Evolutionary conservation across 257 asterid genomes (phyloP).

Genomic region (Fraxinus quadrangulata): DNA sequence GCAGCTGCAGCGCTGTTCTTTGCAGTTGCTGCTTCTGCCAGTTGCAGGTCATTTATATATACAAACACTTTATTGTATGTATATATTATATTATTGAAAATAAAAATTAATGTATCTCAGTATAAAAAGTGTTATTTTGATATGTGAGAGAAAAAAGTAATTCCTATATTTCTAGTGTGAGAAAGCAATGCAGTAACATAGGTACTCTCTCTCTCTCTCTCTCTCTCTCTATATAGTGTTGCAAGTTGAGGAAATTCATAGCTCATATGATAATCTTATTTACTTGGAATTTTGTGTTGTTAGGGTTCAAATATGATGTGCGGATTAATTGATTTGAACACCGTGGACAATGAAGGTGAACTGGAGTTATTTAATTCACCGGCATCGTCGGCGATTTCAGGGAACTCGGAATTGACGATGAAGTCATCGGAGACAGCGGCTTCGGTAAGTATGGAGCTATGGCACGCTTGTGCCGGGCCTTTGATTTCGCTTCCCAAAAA

Average conservation of each 20-base stretch:
- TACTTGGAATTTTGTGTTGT: slow-evolving; percentile 21
- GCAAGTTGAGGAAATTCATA: slow-evolving; percentile 16
- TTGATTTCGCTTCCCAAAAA: slow-evolving; percentile 85
- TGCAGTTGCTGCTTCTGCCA: slow-evolving; percentile 63
- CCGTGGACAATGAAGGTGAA: slow-evolving; percentile 62
- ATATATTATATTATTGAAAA: neutral
- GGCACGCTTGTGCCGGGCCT: slow-evolving; percentile 99
- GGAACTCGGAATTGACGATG: slow-evolving; percentile 34
- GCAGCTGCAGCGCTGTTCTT: slow-evolving; percentile 69
- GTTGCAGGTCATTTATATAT: slow-evolving; percentile 44
- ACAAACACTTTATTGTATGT: slow-evolving; percentile 22
- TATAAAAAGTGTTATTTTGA: slow-evolving; percentile 45
- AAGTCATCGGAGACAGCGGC: slow-evolving; percentile 41
- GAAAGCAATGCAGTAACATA: slow-evolving; percentile 40
- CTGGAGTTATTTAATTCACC: slow-evolving; percentile 44
- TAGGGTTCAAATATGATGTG: slow-evolving; percentile 63
- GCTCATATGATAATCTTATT: slow-evolving; percentile 2
- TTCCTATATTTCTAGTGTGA: slow-evolving; percentile 42
- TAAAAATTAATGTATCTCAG: no score
- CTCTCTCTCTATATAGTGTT: slow-evolving; percentile 12
- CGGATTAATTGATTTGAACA: slow-evolving; percentile 77
- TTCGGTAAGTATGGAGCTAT: slow-evolving; percentile 88
- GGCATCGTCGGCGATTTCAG: slow-evolving; percentile 37
- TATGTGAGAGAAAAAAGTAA: slow-evolving; percentile 28
- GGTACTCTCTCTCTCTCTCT: slow-evolving; percentile 25